phyloP scores from a whole-genome alignment of 495 filamentous ascomycete species.

The Cladorrhinum samala region DNA sequence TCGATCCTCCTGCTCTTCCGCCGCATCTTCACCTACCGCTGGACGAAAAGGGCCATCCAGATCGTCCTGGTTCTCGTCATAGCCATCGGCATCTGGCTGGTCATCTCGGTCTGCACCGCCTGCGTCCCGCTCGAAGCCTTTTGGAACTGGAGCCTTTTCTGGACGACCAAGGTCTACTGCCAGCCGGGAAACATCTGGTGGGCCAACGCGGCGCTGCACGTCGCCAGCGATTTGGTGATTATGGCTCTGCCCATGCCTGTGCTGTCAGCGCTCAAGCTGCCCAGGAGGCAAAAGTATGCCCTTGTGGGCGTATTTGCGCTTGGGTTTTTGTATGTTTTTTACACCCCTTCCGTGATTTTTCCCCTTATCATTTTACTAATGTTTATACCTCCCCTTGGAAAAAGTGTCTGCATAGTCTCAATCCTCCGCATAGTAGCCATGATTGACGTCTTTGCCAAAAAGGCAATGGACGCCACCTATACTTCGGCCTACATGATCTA shows the following conservation, averaged over 20 bases:
- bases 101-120: conserved; percentile 20
- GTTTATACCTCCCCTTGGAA: no score
- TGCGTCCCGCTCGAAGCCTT: conserved; percentile 27
- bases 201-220: conserved; percentile 22
- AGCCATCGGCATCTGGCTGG: conserved; percentile 20
- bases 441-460: conserved; percentile 9
- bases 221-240: conserved; percentile 22
- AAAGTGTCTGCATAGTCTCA: conserved; percentile 26
- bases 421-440: conserved; percentile 20
- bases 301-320: conserved; percentile 26
- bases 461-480: conserved; percentile 19
- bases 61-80: conserved; percentile 19
- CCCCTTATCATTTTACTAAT: no score
- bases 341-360: background rate
- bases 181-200: conserved; percentile 25
- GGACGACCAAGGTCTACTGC: conserved; percentile 18
- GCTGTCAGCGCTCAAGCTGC: conserved; percentile 20
- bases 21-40: conserved; percentile 28
- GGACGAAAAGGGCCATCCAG: conserved; percentile 20
- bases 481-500: conserved; percentile 21
- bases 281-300: conserved; percentile 22
- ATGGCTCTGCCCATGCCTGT: conserved; percentile 26
- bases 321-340: conserved; percentile 21
- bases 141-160: conserved; percentile 26
- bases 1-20: conserved; percentile 27